Conservation (phyloP, 2,329 filamentous ascomycete genomes). For the Cordyceps tenuipes region DNA sequence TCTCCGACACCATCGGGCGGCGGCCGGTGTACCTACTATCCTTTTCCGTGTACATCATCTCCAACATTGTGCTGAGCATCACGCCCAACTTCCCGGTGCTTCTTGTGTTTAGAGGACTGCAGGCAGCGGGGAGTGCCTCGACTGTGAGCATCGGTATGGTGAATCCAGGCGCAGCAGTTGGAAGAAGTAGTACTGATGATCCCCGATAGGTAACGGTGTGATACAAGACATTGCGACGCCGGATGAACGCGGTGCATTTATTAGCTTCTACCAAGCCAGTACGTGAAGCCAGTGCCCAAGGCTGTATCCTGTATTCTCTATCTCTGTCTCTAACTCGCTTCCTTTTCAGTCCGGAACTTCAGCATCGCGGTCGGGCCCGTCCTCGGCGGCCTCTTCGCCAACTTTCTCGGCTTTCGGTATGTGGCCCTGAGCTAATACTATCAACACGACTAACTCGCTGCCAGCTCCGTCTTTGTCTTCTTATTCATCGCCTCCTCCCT, state of each 20-base stretch:
- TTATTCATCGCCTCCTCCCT: not conserved
- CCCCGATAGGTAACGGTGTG: slow-evolving; percentile 21
- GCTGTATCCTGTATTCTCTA: not conserved
- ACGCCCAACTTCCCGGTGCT: slow-evolving; percentile 34
- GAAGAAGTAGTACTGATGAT: not conserved
- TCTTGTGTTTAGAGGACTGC: slow-evolving; percentile 37
- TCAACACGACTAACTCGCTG: not conserved
- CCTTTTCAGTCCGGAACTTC: not conserved
- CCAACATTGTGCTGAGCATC: slow-evolving; percentile 39
- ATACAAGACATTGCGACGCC: slow-evolving; percentile 24
- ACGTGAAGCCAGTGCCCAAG: slow-evolving; percentile 1
- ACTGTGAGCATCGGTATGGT: slow-evolving; percentile 37
- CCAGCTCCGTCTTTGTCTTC: not conserved
- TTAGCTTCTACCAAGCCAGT: slow-evolving; percentile 26
- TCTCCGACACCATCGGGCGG: slow-evolving; percentile 39
- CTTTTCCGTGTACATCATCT: slow-evolving; percentile 36
- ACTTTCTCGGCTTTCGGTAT: not conserved
- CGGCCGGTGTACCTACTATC: slow-evolving; percentile 37
- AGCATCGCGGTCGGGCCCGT: not conserved
- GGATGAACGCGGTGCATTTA: slow-evolving; percentile 20
- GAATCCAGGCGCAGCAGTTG: too few species aligned
- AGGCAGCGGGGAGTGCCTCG: slow-evolving; percentile 38
- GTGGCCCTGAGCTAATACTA: too few species aligned
- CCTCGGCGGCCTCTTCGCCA: not conserved
- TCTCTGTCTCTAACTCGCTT: not conserved